Base-by-base conservation (phyloP, 2,329 filamentous ascomycete species). In the Ophiostoma populinum region DNA sequence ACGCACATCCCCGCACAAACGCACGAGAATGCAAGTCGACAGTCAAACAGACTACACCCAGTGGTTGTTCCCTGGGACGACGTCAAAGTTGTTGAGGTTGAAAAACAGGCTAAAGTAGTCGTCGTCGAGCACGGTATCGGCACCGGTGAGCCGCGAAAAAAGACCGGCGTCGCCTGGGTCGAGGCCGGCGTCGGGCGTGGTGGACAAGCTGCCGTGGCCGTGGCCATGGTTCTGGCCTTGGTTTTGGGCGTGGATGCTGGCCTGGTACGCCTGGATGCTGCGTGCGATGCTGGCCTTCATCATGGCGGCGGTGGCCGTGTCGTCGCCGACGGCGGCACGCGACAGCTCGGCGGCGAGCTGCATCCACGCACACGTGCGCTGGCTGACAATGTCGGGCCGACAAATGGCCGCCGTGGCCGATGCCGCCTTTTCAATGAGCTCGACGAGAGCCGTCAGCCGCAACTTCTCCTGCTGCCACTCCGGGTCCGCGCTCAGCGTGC, bases 51-150 rank as follows among this genome's bases (percentile, higher is more conserved):
- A n/a, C 11, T 30, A 30, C 10, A 30, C 17, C 28, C 28, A 30
- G 19, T 30, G 28, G 15, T 30, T 19, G n/a, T 20, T 12, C 28
- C 28, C 19, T 21, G 7, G 28, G n/a, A n/a, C 16, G 9, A 30
- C 22, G 4, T 47, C 38, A 56, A 18, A 55, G 45, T 6, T 1
- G 28, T 30, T 30, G 6, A 30, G 5, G 12, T 30, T 30, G 11
- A 30, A 30, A 8, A 30, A 30, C 17, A 30, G 20, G 28, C 20
- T 30, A 8, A 30, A 30, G 18, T 30, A 30, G 17, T 30, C 28
- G 20, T 30, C 28, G 9, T 30, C 28, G 9, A 29, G 27, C 8
- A 30, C 11, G 9, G 16, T 30, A n/a, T 30, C 28, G 5, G 28
- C 12, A 18, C 28, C 28, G 17, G 28, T 20, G 16, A 30, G 17